A percentile compares a stretch with the other conserved stretches of the same genome.
These are phyloP conservation scores for Rhodofomes roseus DNA, from an alignment of 1,284 basidiomycete genomes.

Conservation along the genomic window DNA sequence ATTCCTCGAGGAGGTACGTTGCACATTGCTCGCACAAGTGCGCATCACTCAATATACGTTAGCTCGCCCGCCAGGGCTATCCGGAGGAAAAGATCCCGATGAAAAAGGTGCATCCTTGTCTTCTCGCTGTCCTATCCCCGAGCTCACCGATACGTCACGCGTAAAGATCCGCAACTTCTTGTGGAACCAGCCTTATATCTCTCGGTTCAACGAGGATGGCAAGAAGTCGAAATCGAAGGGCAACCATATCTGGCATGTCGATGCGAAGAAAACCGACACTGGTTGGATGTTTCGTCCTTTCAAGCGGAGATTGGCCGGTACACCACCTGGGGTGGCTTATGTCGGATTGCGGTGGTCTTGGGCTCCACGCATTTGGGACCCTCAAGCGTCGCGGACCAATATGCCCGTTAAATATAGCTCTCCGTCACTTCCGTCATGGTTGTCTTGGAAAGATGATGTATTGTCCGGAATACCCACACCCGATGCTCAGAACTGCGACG, in stretches of 20 bases:
- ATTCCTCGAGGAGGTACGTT: constrained; percentile 85
- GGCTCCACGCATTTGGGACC: constrained; percentile 96
- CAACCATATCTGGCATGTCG: constrained; percentile 99
- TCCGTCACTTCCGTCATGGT: constrained; percentile 80
- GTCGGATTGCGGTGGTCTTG: constrained; percentile 86
- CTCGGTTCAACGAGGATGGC: constrained; percentile 98
- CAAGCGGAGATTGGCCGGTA: constrained; percentile 80
- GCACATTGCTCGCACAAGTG: constrained; percentile 4
- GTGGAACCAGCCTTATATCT: constrained; percentile 91
- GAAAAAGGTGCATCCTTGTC: constrained; percentile 64
- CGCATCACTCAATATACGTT: constrained; percentile 1
- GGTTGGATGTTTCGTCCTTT: constrained; percentile 94
- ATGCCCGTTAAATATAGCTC: constrained; percentile 80
- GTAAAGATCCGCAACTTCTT: constrained; percentile 92
- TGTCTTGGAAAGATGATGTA: constrained; percentile 82
- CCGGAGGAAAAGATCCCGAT: constrained; percentile 85
- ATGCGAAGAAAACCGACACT: constrained; percentile 84
- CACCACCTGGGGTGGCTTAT: constrained; percentile 79
- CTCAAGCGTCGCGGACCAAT: constrained; percentile 81
- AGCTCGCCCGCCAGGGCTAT: constrained; percentile 78
- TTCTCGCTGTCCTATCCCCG: neutral
- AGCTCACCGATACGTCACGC: constrained; percentile 13
- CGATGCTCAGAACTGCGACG: constrained; percentile 68
- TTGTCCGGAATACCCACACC: constrained; percentile 69
- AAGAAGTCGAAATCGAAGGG: constrained; percentile 99